Evolutionary conservation across 139 green algal species (phyloP).

Genomic region (Chlorella vulgaris): DNA sequence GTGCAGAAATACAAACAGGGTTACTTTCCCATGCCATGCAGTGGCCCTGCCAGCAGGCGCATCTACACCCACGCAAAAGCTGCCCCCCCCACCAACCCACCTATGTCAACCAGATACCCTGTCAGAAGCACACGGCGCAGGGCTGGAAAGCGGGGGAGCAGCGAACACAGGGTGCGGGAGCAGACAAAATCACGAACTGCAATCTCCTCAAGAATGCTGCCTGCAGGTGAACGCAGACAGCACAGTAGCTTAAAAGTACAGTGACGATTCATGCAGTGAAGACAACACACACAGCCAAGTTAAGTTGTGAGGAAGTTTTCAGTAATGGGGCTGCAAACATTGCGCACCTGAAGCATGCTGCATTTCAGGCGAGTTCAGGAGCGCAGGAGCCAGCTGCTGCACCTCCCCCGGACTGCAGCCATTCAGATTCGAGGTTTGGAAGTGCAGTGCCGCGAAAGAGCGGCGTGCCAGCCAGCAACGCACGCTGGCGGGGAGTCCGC

Average conservation of each 20-base stretch:
- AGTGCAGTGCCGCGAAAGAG: background rate
- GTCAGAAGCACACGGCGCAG: slow-evolving; percentile 15
- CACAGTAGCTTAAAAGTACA: no score
- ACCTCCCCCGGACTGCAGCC: background rate
- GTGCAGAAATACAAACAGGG: background rate
- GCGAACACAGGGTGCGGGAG: slow-evolving; percentile 16
- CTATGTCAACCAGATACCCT: background rate
- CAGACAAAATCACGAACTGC: slow-evolving; percentile 4
- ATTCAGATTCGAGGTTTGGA: background rate
- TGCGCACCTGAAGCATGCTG: background rate
- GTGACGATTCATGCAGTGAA: no score
- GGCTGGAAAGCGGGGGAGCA: slow-evolving; percentile 14
- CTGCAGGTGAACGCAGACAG: slow-evolving; percentile 3
- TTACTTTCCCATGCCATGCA: background rate
- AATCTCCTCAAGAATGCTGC: background rate
- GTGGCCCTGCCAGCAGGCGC: background rate
- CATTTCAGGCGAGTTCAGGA: background rate
- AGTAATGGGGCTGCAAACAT: background rate
- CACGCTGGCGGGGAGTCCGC: background rate
- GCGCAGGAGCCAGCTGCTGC: background rate
- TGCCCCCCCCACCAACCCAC: no score
- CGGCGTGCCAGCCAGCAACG: background rate
- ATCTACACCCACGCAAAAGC: background rate
- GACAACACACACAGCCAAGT: no score
- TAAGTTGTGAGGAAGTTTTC: no score